phyloP scores from a whole-genome alignment of 352 stramenopile species.

The Globisporangium uncinulatum region DNA sequence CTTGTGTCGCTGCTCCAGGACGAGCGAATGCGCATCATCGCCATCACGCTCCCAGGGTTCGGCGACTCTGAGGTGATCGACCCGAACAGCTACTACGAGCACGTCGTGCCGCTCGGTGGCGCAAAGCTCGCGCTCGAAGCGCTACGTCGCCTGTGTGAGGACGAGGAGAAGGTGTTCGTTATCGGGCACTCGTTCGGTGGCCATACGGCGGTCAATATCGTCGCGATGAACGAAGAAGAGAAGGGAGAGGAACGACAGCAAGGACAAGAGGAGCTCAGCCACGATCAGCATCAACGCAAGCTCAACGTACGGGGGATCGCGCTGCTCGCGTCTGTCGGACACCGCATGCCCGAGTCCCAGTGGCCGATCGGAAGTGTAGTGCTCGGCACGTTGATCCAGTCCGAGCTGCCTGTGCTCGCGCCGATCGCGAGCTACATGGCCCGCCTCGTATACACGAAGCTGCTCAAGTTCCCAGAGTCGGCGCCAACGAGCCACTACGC shows the following conservation, averaged over 20 bases:
- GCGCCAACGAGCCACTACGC: constrained; percentile 45
- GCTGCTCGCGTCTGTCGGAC: constrained; percentile 13
- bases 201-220: constrained; percentile 32
- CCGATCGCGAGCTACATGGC: neutral
- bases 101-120: constrained; percentile 30
- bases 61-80: constrained; percentile 38
- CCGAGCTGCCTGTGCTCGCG: constrained; percentile 4
- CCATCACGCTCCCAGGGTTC: constrained; percentile 56
- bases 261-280: too few species aligned
- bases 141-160: constrained; percentile 24
- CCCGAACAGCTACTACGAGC: constrained; percentile 31
- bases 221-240: constrained; percentile 13
- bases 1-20: constrained; percentile 42
- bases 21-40: constrained; percentile 37
- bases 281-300: neutral
- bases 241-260: neutral
- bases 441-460: constrained; percentile 28
- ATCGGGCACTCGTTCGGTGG: constrained; percentile 9
- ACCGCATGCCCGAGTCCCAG: constrained; percentile 4
- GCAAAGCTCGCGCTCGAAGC: constrained; percentile 34
- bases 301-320: constrained; percentile 4
- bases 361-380: constrained; percentile 6
- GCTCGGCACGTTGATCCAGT: constrained; percentile 1
- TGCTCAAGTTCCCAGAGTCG: constrained; percentile 39
- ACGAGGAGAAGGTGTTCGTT: constrained; percentile 10